phyloP scores from a whole-genome alignment of 2,329 filamentous ascomycete genomes.

The Botryotinia calthae region DNA sequence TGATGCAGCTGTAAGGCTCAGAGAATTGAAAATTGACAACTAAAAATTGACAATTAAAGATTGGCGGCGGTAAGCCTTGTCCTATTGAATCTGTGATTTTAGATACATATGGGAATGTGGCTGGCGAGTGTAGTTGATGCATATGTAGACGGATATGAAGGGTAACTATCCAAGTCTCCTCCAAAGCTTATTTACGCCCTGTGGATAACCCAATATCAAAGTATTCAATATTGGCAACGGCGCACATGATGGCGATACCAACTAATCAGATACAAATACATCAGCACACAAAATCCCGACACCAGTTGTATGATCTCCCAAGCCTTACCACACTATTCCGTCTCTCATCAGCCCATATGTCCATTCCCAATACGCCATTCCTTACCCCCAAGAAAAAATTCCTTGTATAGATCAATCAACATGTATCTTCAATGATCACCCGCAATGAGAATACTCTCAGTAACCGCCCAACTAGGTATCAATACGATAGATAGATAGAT shows the following conservation, averaged over 20 bases:
- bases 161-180: background rate
- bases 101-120: background rate
- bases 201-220: background rate
- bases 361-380: background rate
- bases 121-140: background rate
- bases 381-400: background rate
- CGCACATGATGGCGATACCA: background rate
- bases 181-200: background rate
- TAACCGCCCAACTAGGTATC: background rate
- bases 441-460: background rate
- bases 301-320: background rate
- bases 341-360: background rate
- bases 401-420: background rate
- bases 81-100: background rate
- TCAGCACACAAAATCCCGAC: background rate
- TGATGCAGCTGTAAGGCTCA: background rate
- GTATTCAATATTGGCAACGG: background rate
- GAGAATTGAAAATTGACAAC: background rate
- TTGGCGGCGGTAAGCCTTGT: conserved; percentile 8
- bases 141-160: background rate
- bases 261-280: background rate
- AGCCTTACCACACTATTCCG: background rate
- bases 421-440: background rate
- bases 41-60: no score
- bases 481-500: background rate